Base-by-base conservation (phyloP, 73 alveolate species). In the Symbiodinium natans region DNA sequence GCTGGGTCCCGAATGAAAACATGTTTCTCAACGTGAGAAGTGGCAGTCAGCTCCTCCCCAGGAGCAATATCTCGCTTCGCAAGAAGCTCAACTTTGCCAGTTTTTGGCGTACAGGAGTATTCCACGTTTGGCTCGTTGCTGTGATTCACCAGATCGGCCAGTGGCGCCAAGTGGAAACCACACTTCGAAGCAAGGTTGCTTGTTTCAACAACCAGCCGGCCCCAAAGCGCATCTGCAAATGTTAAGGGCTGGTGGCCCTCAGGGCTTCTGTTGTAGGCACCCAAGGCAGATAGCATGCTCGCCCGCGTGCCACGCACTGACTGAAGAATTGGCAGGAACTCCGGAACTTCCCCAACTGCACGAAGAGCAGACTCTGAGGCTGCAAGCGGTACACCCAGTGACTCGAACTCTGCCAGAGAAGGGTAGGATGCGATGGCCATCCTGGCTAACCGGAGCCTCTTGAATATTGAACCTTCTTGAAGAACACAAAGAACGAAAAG, bases 161-260 rank as follows among this genome's bases (percentile, higher is more conserved):
- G 68, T 13, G 95, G 95, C 19, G 95, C 95, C 46, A 88, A 10
- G 36, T 88, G 95, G 0, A 38, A 36, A 1, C 95, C 95, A 56
- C 95, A 88, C n/a, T 88, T 43, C 29, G 80, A 27, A 9, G 7
- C 39, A 27, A 39, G 40, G 63, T 41, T 71, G 63, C 31, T 42
- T 33, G 74, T 88, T 10, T 88, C 95, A 15, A 68, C 86, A 29
- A 88, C 95, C 95, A 63, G 31, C 33, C 95, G 95, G 74, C 95
- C 95, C 95, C 95, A 88, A 83, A 88, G 42, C 43, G 73, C 95
- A 29, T 88, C 95, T 25, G 95, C 83, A 29, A 88, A 88, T 39
- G 41, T 88, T 10, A 88, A 39, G 15, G 7, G 80, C 34, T 36
- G 36, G 71, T 56, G 94, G 25, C 41, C 13, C 41, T 86, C 93